Conservation (phyloP, 148 eudicot species). For the Polygonum aviculare region DNA sequence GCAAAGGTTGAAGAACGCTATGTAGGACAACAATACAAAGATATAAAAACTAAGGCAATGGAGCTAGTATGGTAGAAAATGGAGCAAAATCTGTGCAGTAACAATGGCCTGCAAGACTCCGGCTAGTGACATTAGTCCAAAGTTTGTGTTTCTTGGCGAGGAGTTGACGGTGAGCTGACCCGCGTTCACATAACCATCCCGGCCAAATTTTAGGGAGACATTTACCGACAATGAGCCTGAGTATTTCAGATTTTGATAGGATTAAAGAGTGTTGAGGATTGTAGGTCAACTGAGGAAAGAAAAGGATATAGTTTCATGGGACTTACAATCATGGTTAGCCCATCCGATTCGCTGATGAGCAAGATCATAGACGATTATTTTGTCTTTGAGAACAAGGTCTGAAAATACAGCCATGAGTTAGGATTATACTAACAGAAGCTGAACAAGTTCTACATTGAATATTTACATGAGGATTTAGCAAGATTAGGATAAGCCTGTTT, state of each 20-base stretch:
- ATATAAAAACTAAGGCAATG: background rate
- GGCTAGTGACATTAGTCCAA: background rate
- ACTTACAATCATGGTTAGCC: constrained; percentile 8
- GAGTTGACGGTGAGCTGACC: constrained; percentile 6
- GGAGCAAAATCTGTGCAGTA: background rate
- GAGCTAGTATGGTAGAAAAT: background rate
- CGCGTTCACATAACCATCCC: constrained; percentile 1
- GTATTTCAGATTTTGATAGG: background rate
- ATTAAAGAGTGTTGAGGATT: background rate
- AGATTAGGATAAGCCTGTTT: too few relatives aligned
- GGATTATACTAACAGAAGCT: constrained; percentile 11
- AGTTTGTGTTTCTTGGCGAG: background rate
- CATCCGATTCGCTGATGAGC: constrained; percentile 6
- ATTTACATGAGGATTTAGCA: background rate
- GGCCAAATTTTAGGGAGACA: constrained; percentile 7
- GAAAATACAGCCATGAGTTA: background rate
- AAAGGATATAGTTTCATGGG: background rate
- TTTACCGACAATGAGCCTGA: constrained; percentile 3
- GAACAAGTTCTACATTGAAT: background rate
- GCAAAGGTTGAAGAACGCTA: background rate
- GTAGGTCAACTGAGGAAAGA: background rate
- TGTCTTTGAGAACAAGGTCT: constrained; percentile 10
- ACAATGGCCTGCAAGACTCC: background rate
- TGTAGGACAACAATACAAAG: background rate
- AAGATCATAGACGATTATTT: constrained; percentile 5